Base-by-base conservation (phyloP, 2,329 filamentous ascomycete species). In the Clonostachys solani region DNA sequence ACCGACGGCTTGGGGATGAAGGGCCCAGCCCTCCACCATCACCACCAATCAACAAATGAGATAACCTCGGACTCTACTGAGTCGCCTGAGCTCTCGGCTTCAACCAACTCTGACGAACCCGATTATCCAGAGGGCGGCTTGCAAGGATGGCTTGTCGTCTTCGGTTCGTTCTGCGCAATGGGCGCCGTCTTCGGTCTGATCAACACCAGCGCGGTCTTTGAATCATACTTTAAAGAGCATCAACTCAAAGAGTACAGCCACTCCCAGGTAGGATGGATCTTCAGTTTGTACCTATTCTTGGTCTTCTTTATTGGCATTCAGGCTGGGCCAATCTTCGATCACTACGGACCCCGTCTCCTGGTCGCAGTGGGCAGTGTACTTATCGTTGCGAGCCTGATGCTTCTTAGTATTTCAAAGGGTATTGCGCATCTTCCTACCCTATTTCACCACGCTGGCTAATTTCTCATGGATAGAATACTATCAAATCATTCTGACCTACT, bases 81-180 rank as follows among this genome's bases (percentile, higher is more conserved):
- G 8, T 29, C 23, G 9, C 23, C 23, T 29, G 23, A 29, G 23
- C 23, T 10, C 9, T 8, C 23, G 8, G 8, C 23, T 29, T 29
- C 23, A 29, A 29, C 8, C 6, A 29, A 9, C 9, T 29, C 8
- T 43, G 12, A 16, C 19, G 41, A 43, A 5, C n/a, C 13, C 10
- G 15, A 43, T 9, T 87, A 87, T 56, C 86, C 85, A 0, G 87
- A 90, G 68, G 86, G 86, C 19, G 87, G 87, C 2, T 59, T 74
- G 5, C 62, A 76, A 53, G 84, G 83, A 47, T 91, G 86, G 83
- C 68, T 83, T 4, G 86, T 89, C 18, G 84, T 90, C 3, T 66
- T 87, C 15, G 87, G 86, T 12, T 81, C 80, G 5, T 89, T 87
- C 63, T 78, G 77, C 51, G 83, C 80, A 8, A 79, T 89, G 59